Conservation (phyloP, 148 eudicot species). For the Cornus controversa region DNA sequence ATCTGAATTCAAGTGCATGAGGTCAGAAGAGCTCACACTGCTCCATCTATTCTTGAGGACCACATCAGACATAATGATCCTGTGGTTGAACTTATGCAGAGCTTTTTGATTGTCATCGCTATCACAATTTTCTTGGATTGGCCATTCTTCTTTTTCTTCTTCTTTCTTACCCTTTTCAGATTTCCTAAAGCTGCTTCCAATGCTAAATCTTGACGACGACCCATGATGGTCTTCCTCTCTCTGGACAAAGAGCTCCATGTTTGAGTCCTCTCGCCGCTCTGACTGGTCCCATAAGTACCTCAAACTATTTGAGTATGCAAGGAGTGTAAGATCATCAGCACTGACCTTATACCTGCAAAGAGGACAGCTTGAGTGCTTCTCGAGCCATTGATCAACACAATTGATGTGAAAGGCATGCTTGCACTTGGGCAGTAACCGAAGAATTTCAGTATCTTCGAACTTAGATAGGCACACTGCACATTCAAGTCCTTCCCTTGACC, state of each 20-base stretch:
- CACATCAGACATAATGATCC: constrained; percentile 55
- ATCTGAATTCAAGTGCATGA: constrained; percentile 63
- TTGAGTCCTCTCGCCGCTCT: constrained; percentile 18
- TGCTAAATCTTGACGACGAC: constrained; percentile 46
- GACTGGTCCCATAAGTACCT: constrained; percentile 29
- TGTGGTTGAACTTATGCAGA: constrained; percentile 62
- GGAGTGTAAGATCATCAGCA: constrained; percentile 33
- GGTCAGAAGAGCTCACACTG: constrained; percentile 63
- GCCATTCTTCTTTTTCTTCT: constrained; percentile 54
- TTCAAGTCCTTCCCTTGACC: constrained; percentile 65
- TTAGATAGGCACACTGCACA: constrained; percentile 72
- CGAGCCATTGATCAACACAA: constrained; percentile 78
- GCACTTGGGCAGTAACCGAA: constrained; percentile 72
- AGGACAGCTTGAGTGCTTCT: constrained; percentile 68
- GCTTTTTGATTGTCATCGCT: constrained; percentile 7
- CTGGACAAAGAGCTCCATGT: constrained; percentile 50
- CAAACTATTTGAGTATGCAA: constrained; percentile 33
- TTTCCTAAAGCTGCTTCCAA: constrained; percentile 49
- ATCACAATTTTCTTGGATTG: constrained; percentile 18
- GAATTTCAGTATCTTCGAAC: constrained; percentile 58
- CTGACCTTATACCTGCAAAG: constrained; percentile 59
- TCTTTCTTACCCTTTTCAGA: constrained; percentile 20
- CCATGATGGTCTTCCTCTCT: constrained; percentile 37
- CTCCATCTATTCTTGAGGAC: constrained; percentile 75
- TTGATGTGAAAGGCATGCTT: constrained; percentile 71